Evolutionary conservation across 352 stramenopile genomes (phyloP), one percentile per base, ranked within the genome.

Genomic region (Globisporangium ultimum): DNA sequence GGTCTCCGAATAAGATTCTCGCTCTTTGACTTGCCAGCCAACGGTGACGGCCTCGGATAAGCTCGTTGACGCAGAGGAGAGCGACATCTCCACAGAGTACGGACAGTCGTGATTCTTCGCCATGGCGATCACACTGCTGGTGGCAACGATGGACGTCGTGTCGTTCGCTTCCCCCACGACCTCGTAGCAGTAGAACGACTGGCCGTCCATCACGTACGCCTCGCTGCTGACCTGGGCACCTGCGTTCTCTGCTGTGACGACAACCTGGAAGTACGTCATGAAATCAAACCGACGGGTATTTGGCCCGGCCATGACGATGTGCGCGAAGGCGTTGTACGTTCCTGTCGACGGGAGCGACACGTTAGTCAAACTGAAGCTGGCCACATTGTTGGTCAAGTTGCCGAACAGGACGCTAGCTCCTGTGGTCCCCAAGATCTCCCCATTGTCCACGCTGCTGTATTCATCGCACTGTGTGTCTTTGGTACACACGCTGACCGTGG

Each of bases 201-300:
- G 64, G 40, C 46, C 60, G 52, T 77, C 59, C 28, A 62, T 46
- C n/a, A 22, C 58, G 34, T 74, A 84, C 8, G 53, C 61, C 40
- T 66, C 61, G 8, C 38, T 62, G 22, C 68, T 53, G 20, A 76
- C 67, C 21, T 55, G 46, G 22, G 65, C 45, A 2, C 53, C 43
- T n/a, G 66, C 22, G 15, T 80, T 53, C 1, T 61, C 62, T 20
- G 62, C 42, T 0, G 67, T 79, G 18, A 74, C 73, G 22, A 85
- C 65, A 8, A 87, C 52, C 22, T 76, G 59, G 34, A 89, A 85
- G 61, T 82, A 82, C 54, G 68, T 78, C 47, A 73, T 62, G 50
- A 76, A 74, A 50, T 89, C 80, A 41, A 80, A 87, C 49, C 80
- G 61, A 18, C 68, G 71, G 15, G 40, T 47, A 20, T 68, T 62